Evolutionary conservation across 2,329 filamentous ascomycete genomes (phyloP), one percentile per base, ranked within the genome.

Genomic region (Fusarium pininemorale): DNA sequence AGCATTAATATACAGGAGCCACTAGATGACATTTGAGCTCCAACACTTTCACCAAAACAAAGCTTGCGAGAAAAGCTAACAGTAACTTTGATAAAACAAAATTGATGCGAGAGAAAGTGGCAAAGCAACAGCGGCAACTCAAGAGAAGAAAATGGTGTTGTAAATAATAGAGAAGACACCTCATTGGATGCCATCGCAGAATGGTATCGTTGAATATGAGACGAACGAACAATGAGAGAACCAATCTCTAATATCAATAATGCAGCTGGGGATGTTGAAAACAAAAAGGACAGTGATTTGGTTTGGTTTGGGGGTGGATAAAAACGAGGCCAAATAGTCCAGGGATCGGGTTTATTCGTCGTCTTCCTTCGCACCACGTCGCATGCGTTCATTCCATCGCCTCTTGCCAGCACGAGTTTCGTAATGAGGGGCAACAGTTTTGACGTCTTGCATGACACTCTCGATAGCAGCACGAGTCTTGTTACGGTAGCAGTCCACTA

Each of bases 401-500:
- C 94, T 89, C 87, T 98, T 98, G 65, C 96, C 96, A 26, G 92
- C 90, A 48, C 96, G 91, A 7, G 94, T 96, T 84, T 98, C 95
- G 79, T 95, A 97, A 83, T 98, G 95, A 62, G 94, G 92, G 30
- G 94, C 93, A 32, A 93, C 90, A 26, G 89, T 87, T 63, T 89
- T 87, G 50, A 94, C 88, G 70, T 97, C 94, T 79, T 94, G 92
- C 78, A 94, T 93, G 48, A 91, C 89, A 28, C 89, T 90, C 78
- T 97, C 90, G 84, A 97, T 95, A 63, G 92, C 93, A 75, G 89
- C 92, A 73, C 93, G 91, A 82, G 95, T 96, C 87, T 97, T 98
- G 81, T 94, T 96, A 76, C 96, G 93, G 82, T 98, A 98, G 70
- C 93, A 94, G 82, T 98, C 96, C 83, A 98, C 95, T 97, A 44